Conservation (phyloP, 371 early-diverging fungal species). For the Smittium mucronatum region DNA sequence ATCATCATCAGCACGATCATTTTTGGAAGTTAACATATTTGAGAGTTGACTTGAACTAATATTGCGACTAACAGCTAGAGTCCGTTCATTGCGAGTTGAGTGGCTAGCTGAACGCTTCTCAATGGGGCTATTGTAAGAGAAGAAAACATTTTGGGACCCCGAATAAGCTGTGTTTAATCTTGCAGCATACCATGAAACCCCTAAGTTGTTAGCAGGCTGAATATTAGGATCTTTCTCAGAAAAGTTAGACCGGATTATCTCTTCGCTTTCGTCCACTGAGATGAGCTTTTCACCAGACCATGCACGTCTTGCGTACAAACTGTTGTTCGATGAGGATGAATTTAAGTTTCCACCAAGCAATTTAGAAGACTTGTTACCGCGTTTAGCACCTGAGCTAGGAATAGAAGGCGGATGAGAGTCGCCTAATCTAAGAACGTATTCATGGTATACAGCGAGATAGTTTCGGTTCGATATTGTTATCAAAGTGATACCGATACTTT, state of each 20-base stretch:
- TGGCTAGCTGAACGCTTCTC: too few species aligned
- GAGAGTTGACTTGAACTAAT: too few species aligned
- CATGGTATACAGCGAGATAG: constrained; percentile 72
- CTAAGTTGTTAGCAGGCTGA: not conserved
- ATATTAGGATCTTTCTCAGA: not conserved
- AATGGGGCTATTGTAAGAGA: too few species aligned
- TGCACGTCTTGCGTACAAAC: not conserved
- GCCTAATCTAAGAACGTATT: constrained; percentile 58
- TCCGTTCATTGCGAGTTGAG: too few species aligned
- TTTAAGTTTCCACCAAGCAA: not conserved
- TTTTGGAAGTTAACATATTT: too few species aligned
- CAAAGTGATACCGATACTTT: constrained; percentile 65
- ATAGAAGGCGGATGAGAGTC: constrained; percentile 11
- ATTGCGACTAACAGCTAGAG: too few species aligned
- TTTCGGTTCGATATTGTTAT: constrained; percentile 75
- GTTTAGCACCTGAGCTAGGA: constrained; percentile 4
- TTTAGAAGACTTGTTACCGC: not conserved
- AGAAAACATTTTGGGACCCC: too few species aligned
- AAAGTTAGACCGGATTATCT: not conserved
- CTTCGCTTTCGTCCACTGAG: constrained; percentile 7
- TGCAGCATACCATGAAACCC: constrained; percentile 10
- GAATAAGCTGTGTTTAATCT: constrained; percentile 4
- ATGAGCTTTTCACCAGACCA: constrained; percentile 7
- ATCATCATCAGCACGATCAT: not conserved
- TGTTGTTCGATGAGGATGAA: not conserved